Percentiles rank a stretch among this genome's conserved stretches.
Evolutionary conservation across 371 early-diverging fungal genomes (phyloP).

Genomic region (Zychaea mexicana): DNA sequence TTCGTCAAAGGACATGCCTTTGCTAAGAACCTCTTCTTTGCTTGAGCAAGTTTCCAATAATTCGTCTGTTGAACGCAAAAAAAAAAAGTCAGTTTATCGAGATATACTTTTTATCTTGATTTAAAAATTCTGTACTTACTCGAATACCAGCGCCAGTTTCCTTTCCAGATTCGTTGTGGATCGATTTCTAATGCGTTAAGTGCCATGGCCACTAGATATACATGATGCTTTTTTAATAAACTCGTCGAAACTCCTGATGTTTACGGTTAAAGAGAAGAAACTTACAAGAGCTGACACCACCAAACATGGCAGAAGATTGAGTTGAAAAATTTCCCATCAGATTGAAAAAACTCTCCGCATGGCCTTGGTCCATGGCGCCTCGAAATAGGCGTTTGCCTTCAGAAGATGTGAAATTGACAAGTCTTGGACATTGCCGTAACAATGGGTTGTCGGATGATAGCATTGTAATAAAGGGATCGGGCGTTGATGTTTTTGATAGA

Average conservation of each 20-base stretch:
- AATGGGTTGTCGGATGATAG: neutral
- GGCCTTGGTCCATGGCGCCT: constrained; percentile 71
- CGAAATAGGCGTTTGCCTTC: constrained; percentile 81
- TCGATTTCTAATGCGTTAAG: constrained; percentile 93
- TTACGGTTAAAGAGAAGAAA: constrained; percentile 1
- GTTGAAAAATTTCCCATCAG: constrained; percentile 86
- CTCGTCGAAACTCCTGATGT: no score
- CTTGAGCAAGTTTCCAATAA: constrained; percentile 82
- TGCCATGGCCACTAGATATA: constrained; percentile 78
- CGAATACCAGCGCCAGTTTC: constrained; percentile 86
- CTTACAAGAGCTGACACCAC: constrained; percentile 61
- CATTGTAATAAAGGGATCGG: neutral
- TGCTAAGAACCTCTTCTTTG: constrained; percentile 66
- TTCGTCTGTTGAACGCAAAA: constrained; percentile 53
- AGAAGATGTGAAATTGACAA: constrained; percentile 68
- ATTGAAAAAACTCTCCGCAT: constrained; percentile 85
- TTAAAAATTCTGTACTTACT: constrained; percentile 18
- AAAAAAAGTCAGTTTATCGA: neutral
- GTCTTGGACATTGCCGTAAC: constrained; percentile 2
- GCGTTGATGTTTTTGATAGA: neutral
- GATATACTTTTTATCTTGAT: neutral
- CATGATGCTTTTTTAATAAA: constrained; percentile 21
- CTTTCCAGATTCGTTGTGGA: constrained; percentile 88
- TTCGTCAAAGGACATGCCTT: constrained; percentile 87
- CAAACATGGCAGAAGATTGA: constrained; percentile 75